A percentile compares a stretch with the other conserved stretches of the same genome.
Evolutionary conservation across 2,329 filamentous ascomycete species (phyloP).

Genomic region (Amylocarpus encephaloides): DNA sequence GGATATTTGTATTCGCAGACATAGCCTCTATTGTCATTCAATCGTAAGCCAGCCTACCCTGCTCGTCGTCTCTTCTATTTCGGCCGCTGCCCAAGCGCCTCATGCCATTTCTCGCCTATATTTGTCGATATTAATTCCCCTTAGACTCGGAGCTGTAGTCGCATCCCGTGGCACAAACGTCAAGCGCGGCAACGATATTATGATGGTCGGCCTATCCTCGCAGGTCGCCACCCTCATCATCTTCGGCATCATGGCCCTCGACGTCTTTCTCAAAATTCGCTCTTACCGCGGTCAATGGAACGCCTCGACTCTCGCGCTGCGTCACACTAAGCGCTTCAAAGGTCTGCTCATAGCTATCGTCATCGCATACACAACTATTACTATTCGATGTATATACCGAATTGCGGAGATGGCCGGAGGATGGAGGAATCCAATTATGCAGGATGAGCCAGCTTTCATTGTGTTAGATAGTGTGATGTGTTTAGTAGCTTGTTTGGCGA

Average conservation of each 20-base stretch:
- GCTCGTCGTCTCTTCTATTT: conserved; percentile 14
- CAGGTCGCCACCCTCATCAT: conserved; percentile 34
- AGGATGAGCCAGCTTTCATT: conserved; percentile 52
- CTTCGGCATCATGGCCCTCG: conserved; percentile 20
- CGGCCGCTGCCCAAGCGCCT: too few species aligned
- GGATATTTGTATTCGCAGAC: conserved; percentile 53
- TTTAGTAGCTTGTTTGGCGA: conserved; percentile 37
- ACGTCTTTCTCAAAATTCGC: conserved; percentile 15
- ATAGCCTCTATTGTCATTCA: conserved; percentile 42
- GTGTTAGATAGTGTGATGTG: conserved; percentile 44
- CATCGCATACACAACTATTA: conserved; percentile 9
- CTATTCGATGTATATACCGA: conserved; percentile 16
- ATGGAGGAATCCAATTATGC: conserved; percentile 58
- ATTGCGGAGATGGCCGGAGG: conserved; percentile 56
- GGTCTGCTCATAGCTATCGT: conserved; percentile 8
- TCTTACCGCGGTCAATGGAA: conserved; percentile 6
- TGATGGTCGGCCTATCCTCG: conserved; percentile 34
- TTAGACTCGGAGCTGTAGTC: conserved; percentile 51
- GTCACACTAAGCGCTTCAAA: conserved; percentile 9
- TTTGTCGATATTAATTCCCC: conserved; percentile 40
- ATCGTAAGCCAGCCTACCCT: conserved; percentile 28
- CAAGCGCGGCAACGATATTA: conserved; percentile 30
- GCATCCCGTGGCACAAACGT: conserved; percentile 43
- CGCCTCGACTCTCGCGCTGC: conserved; percentile 5
- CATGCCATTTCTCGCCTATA: too few species aligned